A percentile compares a stretch with the other conserved stretches of the same genome.
phyloP scores from a whole-genome alignment of 2,329 filamentous ascomycete genomes.

The Zasmidium angulare region DNA sequence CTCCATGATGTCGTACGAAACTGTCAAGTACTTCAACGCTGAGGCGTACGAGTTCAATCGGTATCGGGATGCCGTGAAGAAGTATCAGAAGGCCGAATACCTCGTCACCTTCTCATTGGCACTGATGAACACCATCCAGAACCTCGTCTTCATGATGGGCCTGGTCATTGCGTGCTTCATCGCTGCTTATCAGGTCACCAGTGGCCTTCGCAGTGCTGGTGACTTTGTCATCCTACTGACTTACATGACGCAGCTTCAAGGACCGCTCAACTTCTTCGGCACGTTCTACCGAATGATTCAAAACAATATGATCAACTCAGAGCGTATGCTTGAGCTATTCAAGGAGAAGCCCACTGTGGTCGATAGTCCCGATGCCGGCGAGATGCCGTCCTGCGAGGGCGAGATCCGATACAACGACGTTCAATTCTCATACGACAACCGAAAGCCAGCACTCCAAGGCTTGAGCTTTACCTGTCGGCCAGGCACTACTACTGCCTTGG shows the following conservation, averaged over 20 bases:
- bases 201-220: conserved; percentile 60
- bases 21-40: conserved; percentile 65
- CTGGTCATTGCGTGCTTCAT: conserved; percentile 69
- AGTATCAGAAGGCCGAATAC: conserved; percentile 59
- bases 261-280: conserved; percentile 74
- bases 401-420: conserved; percentile 87
- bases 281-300: conserved; percentile 96
- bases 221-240: conserved; percentile 70
- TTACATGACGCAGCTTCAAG: conserved; percentile 72
- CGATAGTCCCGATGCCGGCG: conserved; percentile 66
- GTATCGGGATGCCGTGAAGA: conserved; percentile 56
- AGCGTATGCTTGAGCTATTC: conserved; percentile 92
- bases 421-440: conserved; percentile 83
- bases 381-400: conserved; percentile 69
- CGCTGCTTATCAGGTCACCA: conserved; percentile 67
- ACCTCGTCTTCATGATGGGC: conserved; percentile 62
- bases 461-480: conserved; percentile 82
- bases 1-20: conserved; percentile 97
- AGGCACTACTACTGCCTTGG: conserved; percentile 91
- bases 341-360: conserved; percentile 92
- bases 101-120: conserved; percentile 58
- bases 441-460: conserved; percentile 79
- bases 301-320: conserved; percentile 94
- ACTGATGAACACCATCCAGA: conserved; percentile 62
- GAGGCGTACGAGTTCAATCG: conserved; percentile 59